Percentiles rank a stretch among this genome's conserved stretches.
Conservation (phyloP, 2,329 filamentous ascomycete genomes). For the Colletotrichum plurivorum region DNA sequence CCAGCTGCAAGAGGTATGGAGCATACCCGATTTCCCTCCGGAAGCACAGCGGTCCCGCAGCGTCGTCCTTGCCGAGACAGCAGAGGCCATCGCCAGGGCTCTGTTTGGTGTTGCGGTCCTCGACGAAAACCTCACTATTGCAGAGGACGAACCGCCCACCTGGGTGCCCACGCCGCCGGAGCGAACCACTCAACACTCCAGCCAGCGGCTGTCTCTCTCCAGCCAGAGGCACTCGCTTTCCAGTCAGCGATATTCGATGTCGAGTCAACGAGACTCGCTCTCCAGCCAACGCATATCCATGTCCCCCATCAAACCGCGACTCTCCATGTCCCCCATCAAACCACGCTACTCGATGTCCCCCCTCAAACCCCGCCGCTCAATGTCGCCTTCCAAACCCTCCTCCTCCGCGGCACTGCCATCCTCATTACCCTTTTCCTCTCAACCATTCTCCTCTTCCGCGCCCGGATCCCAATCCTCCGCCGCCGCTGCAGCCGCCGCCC, state of each 20-base stretch:
- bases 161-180: slow-evolving; percentile 33
- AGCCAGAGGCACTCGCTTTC: slow-evolving; percentile 10
- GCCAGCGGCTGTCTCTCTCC: slow-evolving; percentile 20
- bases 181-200: background rate
- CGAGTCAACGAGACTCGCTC: slow-evolving; percentile 12
- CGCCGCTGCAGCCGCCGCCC: background rate
- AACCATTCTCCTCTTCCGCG: slow-evolving; percentile 5
- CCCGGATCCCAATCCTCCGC: slow-evolving; percentile 19
- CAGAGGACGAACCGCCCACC: slow-evolving; percentile 23
- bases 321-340: slow-evolving; percentile 19
- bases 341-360: slow-evolving; percentile 25
- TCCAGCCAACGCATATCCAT: slow-evolving; percentile 27
- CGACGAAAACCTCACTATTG: slow-evolving; percentile 25
- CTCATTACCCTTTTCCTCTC: slow-evolving; percentile 20
- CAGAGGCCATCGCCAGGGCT: slow-evolving; percentile 37
- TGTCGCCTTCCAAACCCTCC: slow-evolving; percentile 2
- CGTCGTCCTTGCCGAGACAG: slow-evolving; percentile 37
- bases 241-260: slow-evolving; percentile 13
- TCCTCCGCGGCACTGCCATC: slow-evolving; percentile 10
- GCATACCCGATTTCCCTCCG: slow-evolving; percentile 1
- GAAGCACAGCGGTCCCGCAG: slow-evolving; percentile 30
- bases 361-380: slow-evolving; percentile 20
- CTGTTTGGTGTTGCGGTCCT: slow-evolving; percentile 36
- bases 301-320: slow-evolving; percentile 30
- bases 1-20: slow-evolving; percentile 35